These are phyloP conservation scores for Leptographium lundbergii DNA, from an alignment of 2,329 filamentous ascomycete genomes.

Conservation along the genomic window DNA sequence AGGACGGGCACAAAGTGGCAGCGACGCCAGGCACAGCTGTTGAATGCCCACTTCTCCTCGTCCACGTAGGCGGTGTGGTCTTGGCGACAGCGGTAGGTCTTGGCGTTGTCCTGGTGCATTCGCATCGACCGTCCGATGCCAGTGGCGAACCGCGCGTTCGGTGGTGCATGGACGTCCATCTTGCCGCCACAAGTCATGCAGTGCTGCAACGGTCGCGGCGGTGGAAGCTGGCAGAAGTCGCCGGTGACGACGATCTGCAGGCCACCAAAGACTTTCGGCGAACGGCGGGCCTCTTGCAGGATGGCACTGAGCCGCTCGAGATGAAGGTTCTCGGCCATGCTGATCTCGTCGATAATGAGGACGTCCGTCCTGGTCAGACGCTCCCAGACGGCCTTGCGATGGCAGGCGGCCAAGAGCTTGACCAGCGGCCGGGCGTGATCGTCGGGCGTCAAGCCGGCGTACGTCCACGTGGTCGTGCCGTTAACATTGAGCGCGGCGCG, in stretches of 20 bases:
- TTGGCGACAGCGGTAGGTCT: slow-evolving; percentile 18
- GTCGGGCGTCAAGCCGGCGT: slow-evolving; percentile 41
- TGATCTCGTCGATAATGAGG: slow-evolving; percentile 53
- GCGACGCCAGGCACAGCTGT: slow-evolving; percentile 38
- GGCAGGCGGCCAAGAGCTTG: slow-evolving; percentile 13
- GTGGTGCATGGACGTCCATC: slow-evolving; percentile 10
- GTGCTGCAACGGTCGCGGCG: slow-evolving; percentile 41
- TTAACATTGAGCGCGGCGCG: slow-evolving; percentile 43
- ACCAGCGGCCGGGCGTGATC: slow-evolving; percentile 28
- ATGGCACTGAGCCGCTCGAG: slow-evolving; percentile 38
- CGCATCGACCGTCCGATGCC: background rate
- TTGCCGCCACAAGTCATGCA: slow-evolving; percentile 36
- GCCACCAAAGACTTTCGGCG: slow-evolving; percentile 26
- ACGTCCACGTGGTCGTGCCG: slow-evolving; percentile 44
- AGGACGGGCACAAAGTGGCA: slow-evolving; percentile 41
- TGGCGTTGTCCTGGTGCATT: slow-evolving; percentile 5
- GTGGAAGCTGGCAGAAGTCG: slow-evolving; percentile 49
- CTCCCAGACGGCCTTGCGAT: slow-evolving; percentile 13
- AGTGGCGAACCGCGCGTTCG: background rate
- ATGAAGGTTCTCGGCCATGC: slow-evolving; percentile 46
- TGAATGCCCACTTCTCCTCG: slow-evolving; percentile 48
- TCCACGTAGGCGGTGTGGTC: slow-evolving; percentile 27
- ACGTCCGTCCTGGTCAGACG: slow-evolving; percentile 34
- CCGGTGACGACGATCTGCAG: slow-evolving; percentile 44
- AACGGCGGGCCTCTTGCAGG: slow-evolving; percentile 24